Base-by-base conservation (phyloP, 2,329 filamentous ascomycete genomes). In the Neospermospora avenae region DNA sequence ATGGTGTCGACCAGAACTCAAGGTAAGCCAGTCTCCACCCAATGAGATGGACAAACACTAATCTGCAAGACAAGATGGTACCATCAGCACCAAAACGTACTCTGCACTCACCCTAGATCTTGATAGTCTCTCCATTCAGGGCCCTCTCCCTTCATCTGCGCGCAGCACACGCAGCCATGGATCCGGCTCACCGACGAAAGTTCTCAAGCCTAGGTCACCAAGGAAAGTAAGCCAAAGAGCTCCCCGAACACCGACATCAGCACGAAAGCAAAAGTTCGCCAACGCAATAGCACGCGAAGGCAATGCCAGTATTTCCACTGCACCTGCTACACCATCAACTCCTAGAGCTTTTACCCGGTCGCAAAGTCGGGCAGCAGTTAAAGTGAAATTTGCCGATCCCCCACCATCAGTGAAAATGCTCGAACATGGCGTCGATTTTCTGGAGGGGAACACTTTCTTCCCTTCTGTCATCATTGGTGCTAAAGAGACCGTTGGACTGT, bases 401-500 rank as follows among this genome's bases (percentile, higher is more conserved):
- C 25, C 11, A 18, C 41, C 18, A 5, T 8, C 20, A 55, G 16
- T n/a, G 5, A n/a, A 37, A 5, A 10, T 22, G 10, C 13, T 20
- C 20, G 20, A 46, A 18, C 8, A 37, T 24, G 53, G 41, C 13
- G 18, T 46, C 7, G 53, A 55, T 22, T 11, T 55, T 4, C 20
- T 55, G 25, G 53, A 24, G 4, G 41, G 41, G 4, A 55, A 55
- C 16, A 44, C 18, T 4, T 46, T 55, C 24, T 63, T 63, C 22
- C 65, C 64, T 11, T 55, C 57, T 5, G 31, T 57, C 5, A 35
- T 48, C 1, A 58, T 64, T 41, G 65, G 63, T 2, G 63, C 58
- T 10, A 58, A 55, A 16, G 63, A 66, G 44, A 25, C n/a, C 22
- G 39, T 55, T 2, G 63, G 63, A 16, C 22, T 65, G 35, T 67